phyloP scores from a whole-genome alignment of 2,329 filamentous ascomycete genomes.

The Cladosporium sp. region DNA sequence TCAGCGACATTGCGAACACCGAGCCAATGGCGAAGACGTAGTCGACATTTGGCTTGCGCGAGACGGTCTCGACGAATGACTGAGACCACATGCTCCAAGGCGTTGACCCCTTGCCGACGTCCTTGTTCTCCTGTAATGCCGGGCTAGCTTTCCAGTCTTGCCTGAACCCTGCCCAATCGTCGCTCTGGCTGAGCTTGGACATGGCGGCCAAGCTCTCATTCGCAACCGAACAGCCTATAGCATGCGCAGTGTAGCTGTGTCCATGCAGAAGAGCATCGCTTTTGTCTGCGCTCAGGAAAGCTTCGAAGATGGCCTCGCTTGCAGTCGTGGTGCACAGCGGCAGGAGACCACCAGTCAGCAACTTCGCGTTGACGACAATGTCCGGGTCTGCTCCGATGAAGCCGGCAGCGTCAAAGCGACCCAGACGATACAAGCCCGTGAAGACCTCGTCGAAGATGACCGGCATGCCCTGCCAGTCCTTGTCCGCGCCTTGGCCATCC shows the following conservation, averaged over 20 bases:
- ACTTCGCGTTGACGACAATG: constrained; percentile 74
- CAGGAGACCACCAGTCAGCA: constrained; percentile 72
- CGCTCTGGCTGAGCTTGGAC: constrained; percentile 49
- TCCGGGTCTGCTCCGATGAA: constrained; percentile 65
- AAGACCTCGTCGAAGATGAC: constrained; percentile 84
- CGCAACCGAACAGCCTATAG: constrained; percentile 73
- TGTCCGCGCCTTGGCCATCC: constrained; percentile 14
- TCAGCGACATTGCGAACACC: constrained; percentile 61
- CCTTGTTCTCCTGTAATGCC: constrained; percentile 7
- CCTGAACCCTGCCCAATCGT: constrained; percentile 53
- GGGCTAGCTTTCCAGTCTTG: constrained; percentile 38
- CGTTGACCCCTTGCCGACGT: not conserved
- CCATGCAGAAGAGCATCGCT: constrained; percentile 74
- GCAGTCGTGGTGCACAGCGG: constrained; percentile 72
- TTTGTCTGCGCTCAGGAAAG: constrained; percentile 67
- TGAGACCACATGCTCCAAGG: constrained; percentile 67
- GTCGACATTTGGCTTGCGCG: constrained; percentile 50
- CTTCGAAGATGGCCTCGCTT: constrained; percentile 64
- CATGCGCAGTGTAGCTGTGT: constrained; percentile 81
- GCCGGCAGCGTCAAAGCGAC: constrained; percentile 62
- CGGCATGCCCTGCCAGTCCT: constrained; percentile 65
- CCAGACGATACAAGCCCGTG: constrained; percentile 76
- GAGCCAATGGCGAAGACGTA: constrained; percentile 69
- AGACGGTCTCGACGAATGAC: constrained; percentile 54
- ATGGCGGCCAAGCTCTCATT: constrained; percentile 59